Conservation (phyloP, 2,329 filamentous ascomycete genomes). For the Colletotrichum camelliae region DNA sequence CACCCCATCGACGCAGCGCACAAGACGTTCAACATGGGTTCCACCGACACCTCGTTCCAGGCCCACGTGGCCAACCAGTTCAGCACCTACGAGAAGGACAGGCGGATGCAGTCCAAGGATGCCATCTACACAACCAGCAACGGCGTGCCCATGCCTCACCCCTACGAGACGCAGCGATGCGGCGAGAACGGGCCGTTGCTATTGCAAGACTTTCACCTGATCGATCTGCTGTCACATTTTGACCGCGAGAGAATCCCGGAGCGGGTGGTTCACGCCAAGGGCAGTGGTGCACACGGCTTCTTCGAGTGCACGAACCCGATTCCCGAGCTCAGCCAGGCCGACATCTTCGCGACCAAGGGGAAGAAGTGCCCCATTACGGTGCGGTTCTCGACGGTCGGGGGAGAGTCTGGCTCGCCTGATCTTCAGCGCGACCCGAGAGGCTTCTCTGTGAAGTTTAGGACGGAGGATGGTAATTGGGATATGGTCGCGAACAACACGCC, state of each 20-base stretch:
- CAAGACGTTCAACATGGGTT: constrained; percentile 4
- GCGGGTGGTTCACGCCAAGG: constrained; percentile 27
- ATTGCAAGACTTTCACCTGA: constrained; percentile 64
- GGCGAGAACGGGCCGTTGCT: constrained; percentile 65
- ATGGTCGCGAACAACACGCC: constrained; percentile 51
- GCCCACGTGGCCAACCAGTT: constrained; percentile 41
- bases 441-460: constrained; percentile 48
- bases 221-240: constrained; percentile 66
- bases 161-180: constrained; percentile 60
- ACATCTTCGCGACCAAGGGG: constrained; percentile 53
- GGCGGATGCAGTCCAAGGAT: constrained; percentile 41
- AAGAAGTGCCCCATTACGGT: constrained; percentile 51
- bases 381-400: constrained; percentile 71
- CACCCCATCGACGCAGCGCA: neutral
- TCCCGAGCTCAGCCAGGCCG: constrained; percentile 56
- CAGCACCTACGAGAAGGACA: constrained; percentile 44
- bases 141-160: constrained; percentile 60
- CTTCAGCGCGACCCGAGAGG: constrained; percentile 72
- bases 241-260: constrained; percentile 53
- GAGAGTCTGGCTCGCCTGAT: constrained; percentile 68
- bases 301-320: constrained; percentile 63
- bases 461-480: constrained; percentile 32
- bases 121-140: constrained; percentile 61
- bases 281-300: constrained; percentile 49
- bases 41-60: constrained; percentile 40